Evolutionary conservation across 768 basidiomycete genomes (phyloP), one percentile per base, ranked within the genome.

Genomic region (Mycena sanguinolenta): DNA sequence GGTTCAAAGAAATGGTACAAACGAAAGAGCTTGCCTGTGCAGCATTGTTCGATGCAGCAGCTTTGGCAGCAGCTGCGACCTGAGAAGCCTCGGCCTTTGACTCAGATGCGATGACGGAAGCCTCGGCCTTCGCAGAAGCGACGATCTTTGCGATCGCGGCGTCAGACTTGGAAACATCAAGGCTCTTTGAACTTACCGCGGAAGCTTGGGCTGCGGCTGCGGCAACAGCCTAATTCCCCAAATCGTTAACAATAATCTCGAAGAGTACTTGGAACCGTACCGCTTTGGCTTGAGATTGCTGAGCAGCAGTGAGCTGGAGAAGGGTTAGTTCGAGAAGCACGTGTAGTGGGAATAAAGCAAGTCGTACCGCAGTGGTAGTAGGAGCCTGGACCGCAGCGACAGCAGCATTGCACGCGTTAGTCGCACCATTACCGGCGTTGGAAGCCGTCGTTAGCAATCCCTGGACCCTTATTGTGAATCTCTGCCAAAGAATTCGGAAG

Each of bases 381-480:
- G 23, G 8, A 21, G 25, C 25, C 4, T 42, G 38, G 3, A 38
- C 17, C 6, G 57, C 17, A 4, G 65, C 25, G 10, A 27, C 58
- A 4, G 71, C 71, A 8, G 63, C 71, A 44, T 72, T 65, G 63
- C 71, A 72, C 1, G 71, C 66, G 13, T 55, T 63, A 3, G 39
- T 50, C 14, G 68, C 58, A 5, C 66, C 71, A 17, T 59, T 59
- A 5, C 71, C 71, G 16, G 64, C 67, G 5, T 38, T 36, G 1
- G 71, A 60, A 14, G 71, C 71, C 14, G 61, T 30, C 55, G 61
- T 63, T 19, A 70, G 39, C n/a, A 70, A 65, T 9, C 64, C 64
- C 62, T 59, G 58, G 2, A 42, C 25, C 6, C 13, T 59, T 12
- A 21, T 10, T 10, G 25, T 59, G 58, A 59, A 30, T 44, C 16